These are phyloP conservation scores for Pythium monospermum DNA, from an alignment of 352 stramenopile genomes.

Conservation along the genomic window DNA sequence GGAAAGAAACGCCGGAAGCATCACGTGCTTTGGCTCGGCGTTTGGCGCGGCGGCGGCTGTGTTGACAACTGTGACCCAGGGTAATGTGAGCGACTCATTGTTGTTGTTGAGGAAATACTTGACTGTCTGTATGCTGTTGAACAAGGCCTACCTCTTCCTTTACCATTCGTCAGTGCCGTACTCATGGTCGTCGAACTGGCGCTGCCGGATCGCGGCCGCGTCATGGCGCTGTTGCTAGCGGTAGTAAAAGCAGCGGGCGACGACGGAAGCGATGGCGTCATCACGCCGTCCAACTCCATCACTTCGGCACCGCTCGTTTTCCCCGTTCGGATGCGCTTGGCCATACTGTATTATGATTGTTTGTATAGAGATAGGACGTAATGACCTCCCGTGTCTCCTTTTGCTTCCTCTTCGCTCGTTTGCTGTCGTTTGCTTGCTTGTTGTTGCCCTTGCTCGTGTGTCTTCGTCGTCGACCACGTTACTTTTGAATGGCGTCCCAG, in stretches of 20 bases:
- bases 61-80: not conserved
- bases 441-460: slow-evolving; percentile 7
- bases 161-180: slow-evolving; percentile 1
- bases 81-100: too few relatives aligned
- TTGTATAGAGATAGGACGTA: too few relatives aligned
- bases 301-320: slow-evolving; percentile 17
- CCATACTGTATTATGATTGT: too few relatives aligned
- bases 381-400: too few relatives aligned
- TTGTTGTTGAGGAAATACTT: slow-evolving; percentile 3
- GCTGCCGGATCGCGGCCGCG: slow-evolving; percentile 10
- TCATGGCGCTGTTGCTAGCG: not conserved
- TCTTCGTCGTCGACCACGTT: slow-evolving; percentile 5
- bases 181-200: not conserved
- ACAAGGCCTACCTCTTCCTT: slow-evolving; percentile 10
- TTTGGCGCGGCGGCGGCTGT: slow-evolving; percentile 41
- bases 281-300: slow-evolving; percentile 19
- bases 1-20: slow-evolving; percentile 87
- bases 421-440: not conserved
- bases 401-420: not conserved
- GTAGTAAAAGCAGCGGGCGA: too few relatives aligned
- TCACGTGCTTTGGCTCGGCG: slow-evolving; percentile 69
- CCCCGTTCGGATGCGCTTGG: slow-evolving; percentile 55
- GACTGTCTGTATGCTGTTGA: too few relatives aligned
- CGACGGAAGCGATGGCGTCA: slow-evolving; percentile 61
- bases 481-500: slow-evolving; percentile 23